Evolutionary conservation across 441 rosid genomes (phyloP).

Genomic region (Breynia disticha): DNA sequence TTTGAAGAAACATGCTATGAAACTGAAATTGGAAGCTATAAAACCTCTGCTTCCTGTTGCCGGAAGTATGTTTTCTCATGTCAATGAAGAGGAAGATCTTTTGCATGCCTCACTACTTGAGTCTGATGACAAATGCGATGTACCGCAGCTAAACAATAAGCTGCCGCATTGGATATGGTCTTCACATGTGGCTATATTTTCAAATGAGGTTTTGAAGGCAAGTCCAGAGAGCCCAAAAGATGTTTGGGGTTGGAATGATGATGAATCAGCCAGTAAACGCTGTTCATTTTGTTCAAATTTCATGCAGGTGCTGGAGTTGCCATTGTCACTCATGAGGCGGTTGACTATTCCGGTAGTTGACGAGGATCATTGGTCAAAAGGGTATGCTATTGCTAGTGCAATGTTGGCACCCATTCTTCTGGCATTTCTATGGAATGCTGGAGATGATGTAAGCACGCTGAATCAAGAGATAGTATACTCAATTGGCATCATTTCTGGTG

Average conservation of each 20-base stretch:
- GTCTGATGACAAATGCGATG: constrained; percentile 37
- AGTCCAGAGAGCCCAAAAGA: constrained; percentile 39
- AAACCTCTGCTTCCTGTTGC: constrained; percentile 54
- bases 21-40: constrained; percentile 37
- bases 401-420: constrained; percentile 55
- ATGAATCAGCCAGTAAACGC: constrained; percentile 14
- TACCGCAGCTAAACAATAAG: constrained; percentile 46
- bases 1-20: constrained; percentile 40
- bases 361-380: constrained; percentile 67
- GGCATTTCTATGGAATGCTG: constrained; percentile 50
- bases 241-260: constrained; percentile 80
- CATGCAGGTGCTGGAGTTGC: constrained; percentile 44
- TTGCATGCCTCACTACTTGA: constrained; percentile 47
- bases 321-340: constrained; percentile 57
- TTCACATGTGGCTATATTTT: constrained; percentile 55
- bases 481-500: constrained; percentile 36
- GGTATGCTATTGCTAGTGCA: constrained; percentile 61
- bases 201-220: constrained; percentile 36
- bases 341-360: constrained; percentile 63
- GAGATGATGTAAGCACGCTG: constrained; percentile 27
- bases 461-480: constrained; percentile 27
- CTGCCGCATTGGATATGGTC: constrained; percentile 81
- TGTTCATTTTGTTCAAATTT: constrained; percentile 31
- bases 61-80: constrained; percentile 24
- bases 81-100: constrained; percentile 37